Conservation (phyloP, 106 monocot species). For the Ottelia alismoides region DNA sequence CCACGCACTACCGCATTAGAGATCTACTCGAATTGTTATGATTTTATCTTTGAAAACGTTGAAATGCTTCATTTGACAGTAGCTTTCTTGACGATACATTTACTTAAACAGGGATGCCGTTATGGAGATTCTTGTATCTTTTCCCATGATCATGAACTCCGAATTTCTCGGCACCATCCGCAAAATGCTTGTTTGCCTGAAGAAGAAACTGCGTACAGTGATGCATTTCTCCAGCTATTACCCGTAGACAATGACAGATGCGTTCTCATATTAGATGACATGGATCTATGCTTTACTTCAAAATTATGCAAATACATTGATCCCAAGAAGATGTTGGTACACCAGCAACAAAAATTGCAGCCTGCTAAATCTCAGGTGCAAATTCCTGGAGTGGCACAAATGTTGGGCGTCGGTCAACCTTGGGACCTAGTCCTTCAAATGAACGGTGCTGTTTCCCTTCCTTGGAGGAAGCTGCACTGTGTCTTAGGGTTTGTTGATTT, state of each 20-base stretch:
- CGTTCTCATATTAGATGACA: conserved; percentile 46
- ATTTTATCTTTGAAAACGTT: too few relatives aligned
- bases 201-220: conserved; percentile 15
- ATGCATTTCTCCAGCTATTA: conserved; percentile 28
- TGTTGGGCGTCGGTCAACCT: conserved; percentile 16
- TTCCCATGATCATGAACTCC: conserved; percentile 32
- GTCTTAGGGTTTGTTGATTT: conserved; percentile 48
- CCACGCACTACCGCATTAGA: too few relatives aligned
- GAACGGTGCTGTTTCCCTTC: conserved; percentile 17
- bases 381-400: too few relatives aligned
- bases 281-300: conserved; percentile 30
- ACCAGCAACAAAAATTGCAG: neutral
- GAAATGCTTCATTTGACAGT: too few relatives aligned
- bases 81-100: too few relatives aligned
- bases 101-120: conserved; percentile 51
- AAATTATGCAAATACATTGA: conserved; percentile 17
- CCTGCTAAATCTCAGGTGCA: too few relatives aligned
- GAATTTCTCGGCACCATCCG: neutral
- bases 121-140: conserved; percentile 56
- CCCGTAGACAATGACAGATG: conserved; percentile 10
- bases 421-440: conserved; percentile 10
- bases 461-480: conserved; percentile 32
- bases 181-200: conserved; percentile 28
- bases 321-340: conserved; percentile 33
- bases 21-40: too few relatives aligned